Evolutionary conservation across 257 asterid species (phyloP).

Genomic region (Plectranthus barbatus): DNA sequence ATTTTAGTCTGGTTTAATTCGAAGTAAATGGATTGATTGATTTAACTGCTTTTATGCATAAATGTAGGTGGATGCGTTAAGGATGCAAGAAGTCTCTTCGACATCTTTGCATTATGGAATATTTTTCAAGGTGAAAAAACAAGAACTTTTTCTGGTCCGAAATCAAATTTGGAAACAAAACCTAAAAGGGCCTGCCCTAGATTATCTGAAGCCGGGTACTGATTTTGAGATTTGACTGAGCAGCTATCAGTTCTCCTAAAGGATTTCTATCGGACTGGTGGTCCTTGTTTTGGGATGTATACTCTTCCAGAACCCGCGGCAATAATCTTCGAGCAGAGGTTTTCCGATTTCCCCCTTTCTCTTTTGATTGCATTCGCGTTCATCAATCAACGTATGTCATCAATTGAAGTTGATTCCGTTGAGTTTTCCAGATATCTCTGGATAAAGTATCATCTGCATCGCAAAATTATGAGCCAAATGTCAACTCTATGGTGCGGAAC

Average conservation of each 20-base stretch:
- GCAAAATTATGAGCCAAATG: slow-evolving; percentile 8
- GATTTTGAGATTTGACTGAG: not conserved
- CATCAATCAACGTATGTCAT: too few relatives aligned
- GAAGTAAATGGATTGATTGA: too few relatives aligned
- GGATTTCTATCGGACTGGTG: slow-evolving; percentile 49
- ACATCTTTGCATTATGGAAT: too few relatives aligned
- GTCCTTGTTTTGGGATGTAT: slow-evolving; percentile 32
- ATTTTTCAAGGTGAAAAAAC: too few relatives aligned
- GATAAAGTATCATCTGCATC: not conserved
- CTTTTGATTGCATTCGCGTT: not conserved
- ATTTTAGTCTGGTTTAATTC: too few relatives aligned
- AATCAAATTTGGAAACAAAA: too few relatives aligned
- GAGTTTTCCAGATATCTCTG: slow-evolving; percentile 6
- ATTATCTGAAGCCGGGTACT: too few relatives aligned
- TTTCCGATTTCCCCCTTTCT: not conserved
- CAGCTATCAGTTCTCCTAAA: slow-evolving; percentile 27
- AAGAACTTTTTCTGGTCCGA: too few relatives aligned
- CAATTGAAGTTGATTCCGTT: not conserved
- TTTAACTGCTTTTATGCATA: too few relatives aligned
- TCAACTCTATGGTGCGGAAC: slow-evolving; percentile 7
- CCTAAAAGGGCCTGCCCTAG: too few relatives aligned
- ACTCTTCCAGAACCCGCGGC: slow-evolving; percentile 1
- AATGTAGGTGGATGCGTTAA: too few relatives aligned
- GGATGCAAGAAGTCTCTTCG: too few relatives aligned
- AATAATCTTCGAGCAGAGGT: slow-evolving; percentile 21